These are phyloP conservation scores for Lantana camara DNA, from an alignment of 257 asterid genomes.

Conservation along the genomic window DNA sequence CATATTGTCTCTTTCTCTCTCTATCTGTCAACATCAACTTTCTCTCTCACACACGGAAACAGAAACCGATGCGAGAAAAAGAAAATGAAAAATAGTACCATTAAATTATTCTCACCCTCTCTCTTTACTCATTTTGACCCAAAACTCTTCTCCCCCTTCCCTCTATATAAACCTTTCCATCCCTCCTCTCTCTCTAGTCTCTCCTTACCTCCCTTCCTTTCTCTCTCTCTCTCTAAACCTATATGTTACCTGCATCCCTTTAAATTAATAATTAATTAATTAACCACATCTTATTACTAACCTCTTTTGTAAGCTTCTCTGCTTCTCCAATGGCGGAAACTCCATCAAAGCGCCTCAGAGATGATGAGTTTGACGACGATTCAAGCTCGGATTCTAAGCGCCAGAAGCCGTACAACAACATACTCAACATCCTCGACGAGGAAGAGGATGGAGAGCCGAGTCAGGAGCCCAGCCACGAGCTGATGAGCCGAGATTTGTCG, in stretches of 20 bases:
- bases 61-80: constrained; percentile 1
- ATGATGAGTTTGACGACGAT: constrained; percentile 21
- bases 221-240: constrained; percentile 24
- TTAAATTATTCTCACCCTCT: constrained; percentile 34
- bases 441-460: constrained; percentile 35
- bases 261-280: not conserved
- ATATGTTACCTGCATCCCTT: too few relatives aligned
- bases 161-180: constrained; percentile 59
- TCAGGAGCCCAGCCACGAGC: constrained; percentile 48
- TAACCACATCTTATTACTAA: not conserved
- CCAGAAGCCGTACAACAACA: constrained; percentile 51
- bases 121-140: constrained; percentile 52
- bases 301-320: not conserved
- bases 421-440: constrained; percentile 65
- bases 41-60: constrained; percentile 12
- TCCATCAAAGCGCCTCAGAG: constrained; percentile 70
- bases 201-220: constrained; percentile 67
- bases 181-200: too few relatives aligned
- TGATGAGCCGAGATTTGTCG: too few relatives aligned
- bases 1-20: not conserved
- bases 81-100: not conserved
- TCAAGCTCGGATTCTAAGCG: constrained; percentile 41
- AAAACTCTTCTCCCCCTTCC: constrained; percentile 19
- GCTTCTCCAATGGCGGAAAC: constrained; percentile 57
- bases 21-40: not conserved